A percentile compares a stretch with the other conserved stretches of the same genome.
phyloP scores from a whole-genome alignment of 2,329 filamentous ascomycete species.

The Aquanectria penicillioides region DNA sequence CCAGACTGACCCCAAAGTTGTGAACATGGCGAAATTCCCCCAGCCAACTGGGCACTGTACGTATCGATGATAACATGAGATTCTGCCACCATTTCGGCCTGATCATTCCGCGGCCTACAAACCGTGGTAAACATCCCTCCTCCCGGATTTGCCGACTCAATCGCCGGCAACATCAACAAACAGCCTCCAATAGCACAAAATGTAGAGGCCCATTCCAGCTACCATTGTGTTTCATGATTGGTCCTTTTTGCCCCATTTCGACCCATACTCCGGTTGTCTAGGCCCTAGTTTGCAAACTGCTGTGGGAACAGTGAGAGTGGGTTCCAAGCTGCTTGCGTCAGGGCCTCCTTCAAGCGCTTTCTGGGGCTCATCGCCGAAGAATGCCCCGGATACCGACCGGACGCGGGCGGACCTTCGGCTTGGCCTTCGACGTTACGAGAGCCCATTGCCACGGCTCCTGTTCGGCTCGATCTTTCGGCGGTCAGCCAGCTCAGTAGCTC shows the following conservation, averaged over 20 bases:
- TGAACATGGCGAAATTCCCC: constrained; percentile 2
- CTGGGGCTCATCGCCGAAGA: constrained; percentile 36
- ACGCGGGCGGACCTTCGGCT: constrained; percentile 38
- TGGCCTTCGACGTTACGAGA: constrained; percentile 34
- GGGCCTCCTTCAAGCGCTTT: constrained; percentile 24
- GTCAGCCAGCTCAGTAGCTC: background rate
- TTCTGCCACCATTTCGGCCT: background rate
- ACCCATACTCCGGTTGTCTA: constrained; percentile 4
- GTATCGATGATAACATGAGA: background rate
- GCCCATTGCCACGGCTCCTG: constrained; percentile 25
- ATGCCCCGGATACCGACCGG: constrained; percentile 42
- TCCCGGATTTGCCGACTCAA: background rate
- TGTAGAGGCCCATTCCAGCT: constrained; percentile 32
- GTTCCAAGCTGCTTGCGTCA: constrained; percentile 38
- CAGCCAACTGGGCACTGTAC: background rate
- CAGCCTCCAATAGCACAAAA: constrained; percentile 18
- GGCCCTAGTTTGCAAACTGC: constrained; percentile 10
- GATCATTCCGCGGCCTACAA: background rate
- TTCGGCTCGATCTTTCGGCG: constrained; percentile 28
- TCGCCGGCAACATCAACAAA: background rate
- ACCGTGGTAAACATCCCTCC: background rate
- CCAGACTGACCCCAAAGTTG: constrained; percentile 16
- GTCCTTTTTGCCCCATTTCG: constrained; percentile 12
- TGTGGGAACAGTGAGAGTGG: constrained; percentile 19
- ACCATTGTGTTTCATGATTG: constrained; percentile 31